Conservation (phyloP, 768 basidiomycete species). For the Ramaria sp. region DNA sequence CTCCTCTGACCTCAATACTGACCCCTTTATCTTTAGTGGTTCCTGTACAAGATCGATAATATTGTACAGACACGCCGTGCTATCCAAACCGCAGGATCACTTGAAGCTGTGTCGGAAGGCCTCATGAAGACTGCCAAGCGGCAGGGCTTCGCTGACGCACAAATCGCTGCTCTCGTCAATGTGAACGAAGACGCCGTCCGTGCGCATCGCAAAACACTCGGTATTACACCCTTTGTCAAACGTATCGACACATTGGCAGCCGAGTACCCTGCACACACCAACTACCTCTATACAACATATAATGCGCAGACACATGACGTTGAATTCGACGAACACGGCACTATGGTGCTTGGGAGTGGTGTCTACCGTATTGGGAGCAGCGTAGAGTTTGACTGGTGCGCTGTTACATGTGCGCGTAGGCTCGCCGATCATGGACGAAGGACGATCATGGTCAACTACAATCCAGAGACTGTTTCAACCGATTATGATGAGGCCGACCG, state of each 20-base stretch:
- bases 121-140: conserved; percentile 82
- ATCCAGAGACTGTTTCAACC: conserved; percentile 98
- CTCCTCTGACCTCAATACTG: not conserved
- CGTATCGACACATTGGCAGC: conserved; percentile 98
- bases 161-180: conserved; percentile 76
- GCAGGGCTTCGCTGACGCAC: conserved; percentile 91
- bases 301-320: conserved; percentile 95
- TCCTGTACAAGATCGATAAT: conserved; percentile 97
- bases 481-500: conserved; percentile 99
- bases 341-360: conserved; percentile 98
- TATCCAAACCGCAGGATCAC: conserved; percentile 57
- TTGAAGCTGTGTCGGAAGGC: conserved; percentile 60
- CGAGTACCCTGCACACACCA: conserved; percentile 97
- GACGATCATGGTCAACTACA: conserved; percentile 99
- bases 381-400: conserved; percentile 99
- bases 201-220: conserved; percentile 72
- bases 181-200: conserved; percentile 73
- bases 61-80: conserved; percentile 82
- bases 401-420: conserved; percentile 94
- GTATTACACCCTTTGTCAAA: conserved; percentile 95
- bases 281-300: conserved; percentile 99
- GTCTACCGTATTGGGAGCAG: conserved; percentile 98
- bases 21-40: conserved; percentile 55
- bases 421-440: conserved; percentile 86
- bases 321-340: conserved; percentile 90